Evolutionary conservation across 108 stramenopile genomes (phyloP), one percentile per base, ranked within the genome.

Genomic region (Nitzschia sp.): DNA sequence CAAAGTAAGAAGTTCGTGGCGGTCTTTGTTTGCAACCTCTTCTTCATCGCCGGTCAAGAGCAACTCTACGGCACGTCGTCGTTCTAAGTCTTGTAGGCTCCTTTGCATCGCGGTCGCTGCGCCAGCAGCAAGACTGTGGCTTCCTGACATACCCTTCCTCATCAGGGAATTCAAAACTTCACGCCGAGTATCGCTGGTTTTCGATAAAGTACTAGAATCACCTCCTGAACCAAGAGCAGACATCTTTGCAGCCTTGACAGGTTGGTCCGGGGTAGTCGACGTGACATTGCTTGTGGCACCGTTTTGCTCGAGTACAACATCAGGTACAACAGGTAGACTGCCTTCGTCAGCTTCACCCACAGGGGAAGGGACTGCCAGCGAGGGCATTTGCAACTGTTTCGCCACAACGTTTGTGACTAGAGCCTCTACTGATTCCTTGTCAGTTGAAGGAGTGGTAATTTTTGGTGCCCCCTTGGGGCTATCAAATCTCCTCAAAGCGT

Each of bases 81-180:
- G 76, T 54, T 93, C 92, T 57, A 93, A 66, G 34, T 84, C 77
- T 76, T 93, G 89, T 11, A 93, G 61, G 26, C 82, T 83, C 9
- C 86, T 73, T 40, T 85, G 75, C 41, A 87, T 86, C 21, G 86
- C 88, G 21, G 72, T 63, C 0, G 89, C 85, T 25, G 87, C 80
- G 15, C 89, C 86, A 60, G 80, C 79, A 17, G 89, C 92, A 57
- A 93, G 85, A 37, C 79, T 65, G 65, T 90, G 86, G 48, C 79
- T 84, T n/a, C 84, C 83, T 40, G 80, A 72, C 80, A 87, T 82
- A 14, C 89, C 89, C 58, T 87, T 85, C 58, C 81, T 82, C 86
- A 93, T 87, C 42, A 93, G 90, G n/a, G 88, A 77, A 68, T 86
- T 87, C 56, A 93, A 65, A 3, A 93, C 92, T 65, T 90, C 86